Conservation (phyloP, 305 asterid species). For the Andrographis paniculata region DNA sequence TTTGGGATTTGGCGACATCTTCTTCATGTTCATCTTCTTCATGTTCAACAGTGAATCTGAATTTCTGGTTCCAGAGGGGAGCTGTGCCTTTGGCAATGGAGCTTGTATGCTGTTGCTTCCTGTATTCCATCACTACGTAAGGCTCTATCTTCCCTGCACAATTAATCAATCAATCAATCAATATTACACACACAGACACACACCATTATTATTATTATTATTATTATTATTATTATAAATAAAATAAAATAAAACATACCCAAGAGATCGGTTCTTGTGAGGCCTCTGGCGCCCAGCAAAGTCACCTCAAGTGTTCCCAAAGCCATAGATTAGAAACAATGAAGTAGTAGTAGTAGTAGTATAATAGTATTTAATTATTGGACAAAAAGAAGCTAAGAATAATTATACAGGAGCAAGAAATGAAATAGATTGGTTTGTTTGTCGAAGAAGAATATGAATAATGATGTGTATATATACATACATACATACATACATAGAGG, state of each 20-base stretch:
- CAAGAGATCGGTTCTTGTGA: background rate
- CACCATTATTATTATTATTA: too few species aligned
- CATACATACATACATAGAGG: too few species aligned
- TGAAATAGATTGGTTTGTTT: too few species aligned
- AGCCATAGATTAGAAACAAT: too few species aligned
- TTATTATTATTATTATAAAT: background rate
- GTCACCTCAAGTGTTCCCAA: background rate
- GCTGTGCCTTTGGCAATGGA: background rate
- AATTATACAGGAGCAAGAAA: too few species aligned
- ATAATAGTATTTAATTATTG: too few species aligned
- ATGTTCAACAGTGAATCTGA: slow-evolving; percentile 24
- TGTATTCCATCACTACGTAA: background rate
- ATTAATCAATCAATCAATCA: too few species aligned
- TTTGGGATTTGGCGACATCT: slow-evolving; percentile 17
- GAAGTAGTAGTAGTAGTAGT: too few species aligned
- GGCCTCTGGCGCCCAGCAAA: slow-evolving; percentile 1
- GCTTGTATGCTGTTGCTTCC: background rate
- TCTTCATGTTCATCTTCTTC: slow-evolving; percentile 6
- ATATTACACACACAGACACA: background rate
- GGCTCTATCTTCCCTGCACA: slow-evolving; percentile 1
- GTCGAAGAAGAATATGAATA: too few species aligned
- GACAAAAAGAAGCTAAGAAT: too few species aligned
- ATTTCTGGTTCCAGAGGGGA: slow-evolving; percentile 3
- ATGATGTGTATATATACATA: too few species aligned
- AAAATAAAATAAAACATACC: background rate